These are phyloP conservation scores for Mycena albidolilacea DNA, from an alignment of 768 basidiomycete species.

Conservation along the genomic window DNA sequence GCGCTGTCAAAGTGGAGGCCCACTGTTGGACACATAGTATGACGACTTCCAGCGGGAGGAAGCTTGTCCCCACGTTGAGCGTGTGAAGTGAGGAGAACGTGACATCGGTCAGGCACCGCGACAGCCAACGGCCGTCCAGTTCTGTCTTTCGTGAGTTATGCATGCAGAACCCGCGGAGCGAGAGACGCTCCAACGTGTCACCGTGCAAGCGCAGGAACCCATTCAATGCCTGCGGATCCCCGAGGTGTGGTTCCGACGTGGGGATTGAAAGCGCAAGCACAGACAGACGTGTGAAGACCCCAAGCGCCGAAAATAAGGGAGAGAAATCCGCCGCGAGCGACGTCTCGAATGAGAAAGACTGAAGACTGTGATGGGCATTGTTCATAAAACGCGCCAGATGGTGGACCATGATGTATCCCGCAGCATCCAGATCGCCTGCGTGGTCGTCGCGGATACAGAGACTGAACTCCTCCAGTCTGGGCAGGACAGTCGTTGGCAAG, in stretches of 20 bases:
- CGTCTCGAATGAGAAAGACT: conserved; percentile 33
- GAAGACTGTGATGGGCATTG: conserved; percentile 28
- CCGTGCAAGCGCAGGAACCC: conserved; percentile 18
- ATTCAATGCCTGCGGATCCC: conserved; percentile 27
- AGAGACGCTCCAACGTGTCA: conserved; percentile 18
- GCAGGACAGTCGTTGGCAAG: conserved; percentile 18
- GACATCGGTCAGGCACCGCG: conserved; percentile 30
- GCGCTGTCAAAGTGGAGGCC: conserved; percentile 18
- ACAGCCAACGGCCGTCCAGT: conserved; percentile 28
- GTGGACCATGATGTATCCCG: conserved; percentile 31
- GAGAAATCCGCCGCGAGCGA: conserved; percentile 32
- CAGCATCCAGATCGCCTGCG: conserved; percentile 15
- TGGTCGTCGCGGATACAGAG: conserved; percentile 31
- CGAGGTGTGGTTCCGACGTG: conserved; percentile 24
- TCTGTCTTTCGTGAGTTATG: neutral
- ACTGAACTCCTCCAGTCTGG: conserved; percentile 16
- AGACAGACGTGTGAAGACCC: conserved; percentile 27
- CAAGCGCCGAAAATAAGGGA: conserved; percentile 29
- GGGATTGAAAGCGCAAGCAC: conserved; percentile 25
- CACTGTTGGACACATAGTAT: conserved; percentile 28
- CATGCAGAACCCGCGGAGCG: conserved; percentile 28
- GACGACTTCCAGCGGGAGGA: conserved; percentile 22
- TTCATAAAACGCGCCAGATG: conserved; percentile 33
- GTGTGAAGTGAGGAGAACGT: conserved; percentile 14
- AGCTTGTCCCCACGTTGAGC: conserved; percentile 30